These are phyloP conservation scores for Pyricularia sp. DNA, from an alignment of 2,329 filamentous ascomycete species.

Conservation along the genomic window DNA sequence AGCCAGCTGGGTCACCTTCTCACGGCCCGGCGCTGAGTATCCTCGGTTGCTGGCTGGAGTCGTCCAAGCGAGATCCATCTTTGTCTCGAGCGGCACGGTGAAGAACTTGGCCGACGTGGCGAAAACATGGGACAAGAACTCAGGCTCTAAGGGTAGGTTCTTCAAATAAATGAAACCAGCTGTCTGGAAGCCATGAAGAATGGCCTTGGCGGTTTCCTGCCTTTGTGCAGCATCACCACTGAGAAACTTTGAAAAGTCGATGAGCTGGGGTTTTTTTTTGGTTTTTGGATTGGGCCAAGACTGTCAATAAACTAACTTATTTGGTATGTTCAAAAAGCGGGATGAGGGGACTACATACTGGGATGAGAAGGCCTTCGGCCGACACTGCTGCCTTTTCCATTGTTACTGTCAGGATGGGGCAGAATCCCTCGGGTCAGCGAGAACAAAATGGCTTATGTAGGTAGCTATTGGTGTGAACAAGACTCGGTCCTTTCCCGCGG, in stretches of 20 bases:
- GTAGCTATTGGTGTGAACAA: neutral
- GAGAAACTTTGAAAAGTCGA: conserved; percentile 70
- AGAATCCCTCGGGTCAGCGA: neutral
- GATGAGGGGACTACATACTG: conserved; percentile 1
- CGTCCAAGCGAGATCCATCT: conserved; percentile 61
- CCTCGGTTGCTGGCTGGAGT: conserved; percentile 65
- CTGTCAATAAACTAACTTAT: too few relatives aligned
- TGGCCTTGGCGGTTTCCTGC: conserved; percentile 55
- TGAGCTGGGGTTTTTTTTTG: conserved; percentile 41
- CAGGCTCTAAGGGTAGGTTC: conserved; percentile 61
- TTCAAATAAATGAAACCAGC: conserved; percentile 86
- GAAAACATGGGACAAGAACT: conserved; percentile 51
- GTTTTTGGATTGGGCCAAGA: neutral
- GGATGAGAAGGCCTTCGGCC: conserved; percentile 3
- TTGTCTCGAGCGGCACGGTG: conserved; percentile 48
- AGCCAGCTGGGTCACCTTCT: conserved; percentile 55
- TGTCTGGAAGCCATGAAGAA: conserved; percentile 72
- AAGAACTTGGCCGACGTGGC: conserved; percentile 57
- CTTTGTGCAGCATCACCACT: conserved; percentile 51
- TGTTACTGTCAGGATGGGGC: neutral
- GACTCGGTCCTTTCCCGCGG: neutral
- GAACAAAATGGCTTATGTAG: neutral
- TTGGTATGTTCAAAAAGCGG: neutral
- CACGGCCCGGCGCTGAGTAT: conserved; percentile 59
- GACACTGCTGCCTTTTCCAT: conserved; percentile 6